Base-by-base conservation (phyloP, 352 stramenopile species). In the Globisporangium paroecandrum region DNA sequence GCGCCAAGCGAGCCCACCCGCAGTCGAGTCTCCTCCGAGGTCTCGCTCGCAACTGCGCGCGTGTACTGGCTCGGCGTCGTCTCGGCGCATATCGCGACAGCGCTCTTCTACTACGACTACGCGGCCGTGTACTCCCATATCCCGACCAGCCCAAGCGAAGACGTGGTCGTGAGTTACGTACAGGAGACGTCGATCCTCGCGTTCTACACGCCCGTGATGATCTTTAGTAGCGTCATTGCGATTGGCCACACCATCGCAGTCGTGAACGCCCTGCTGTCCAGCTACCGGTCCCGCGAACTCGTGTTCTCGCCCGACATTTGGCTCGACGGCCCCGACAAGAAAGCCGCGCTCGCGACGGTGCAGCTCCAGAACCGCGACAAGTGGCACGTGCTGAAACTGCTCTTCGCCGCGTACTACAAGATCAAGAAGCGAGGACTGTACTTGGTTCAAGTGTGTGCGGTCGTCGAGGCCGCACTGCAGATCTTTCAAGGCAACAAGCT, bases 401-500 rank as follows among this genome's bases (percentile, higher is more conserved):
- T 69, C 7, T 58, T 63, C 20, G 57, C 41, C 0, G 25, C 36
- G 12, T 69, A 64, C 43, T 12, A 36, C 10, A 64, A 63, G 29
- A 55, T 69, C 29, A n/a, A 69, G 20, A 56, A 49, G 54, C 56
- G 53, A 13, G 64, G 64, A 0, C 41, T 69, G 34, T 62, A 69
- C 43, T 27, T 69, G 13, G 20, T 58, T 1, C 64, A 69, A 4
- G 64, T 69, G 4, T 43, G 58, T 2, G 47, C 62, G 13, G 25
- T 70, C 2, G 51, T 73, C 29, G 63, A 78, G 29, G 46, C 76
- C 25, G 61, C 55, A 9, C 22, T 72, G 20, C 69, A 78, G 61
- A 66, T 68, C 13, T 77, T 66, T 58, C 72, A 77, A 46, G 54
- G 53, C 9, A 58, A 57, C 69, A 73, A 70, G 13, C 43, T 75